Conservation (phyloP, 2,329 filamentous ascomycete genomes). For the Chaetomium strumarium region DNA sequence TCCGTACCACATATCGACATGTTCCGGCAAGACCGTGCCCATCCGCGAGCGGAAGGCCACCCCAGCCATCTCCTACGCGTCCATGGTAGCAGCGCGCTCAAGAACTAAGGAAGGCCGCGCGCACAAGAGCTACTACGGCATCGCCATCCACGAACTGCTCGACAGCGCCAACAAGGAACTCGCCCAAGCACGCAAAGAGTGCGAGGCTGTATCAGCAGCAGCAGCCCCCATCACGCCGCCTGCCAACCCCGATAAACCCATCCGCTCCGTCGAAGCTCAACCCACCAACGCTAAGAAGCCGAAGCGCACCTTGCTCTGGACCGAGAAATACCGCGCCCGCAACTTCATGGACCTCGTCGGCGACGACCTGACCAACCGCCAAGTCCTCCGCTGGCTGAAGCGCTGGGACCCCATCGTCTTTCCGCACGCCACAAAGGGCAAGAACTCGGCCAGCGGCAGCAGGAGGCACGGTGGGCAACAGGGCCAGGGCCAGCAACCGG, state of each 20-base stretch:
- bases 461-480: not conserved
- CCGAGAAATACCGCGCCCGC: slow-evolving; percentile 90
- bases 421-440: slow-evolving; percentile 61
- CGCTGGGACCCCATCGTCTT: slow-evolving; percentile 92
- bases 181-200: slow-evolving; percentile 32
- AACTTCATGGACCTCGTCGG: slow-evolving; percentile 92
- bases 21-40: slow-evolving; percentile 50
- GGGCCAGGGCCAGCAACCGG: slow-evolving; percentile 33
- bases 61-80: slow-evolving; percentile 52
- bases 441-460: slow-evolving; percentile 32
- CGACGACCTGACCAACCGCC: slow-evolving; percentile 86
- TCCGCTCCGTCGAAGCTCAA: slow-evolving; percentile 39
- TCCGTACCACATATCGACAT: slow-evolving; percentile 44
- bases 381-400: slow-evolving; percentile 90
- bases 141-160: slow-evolving; percentile 82
- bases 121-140: slow-evolving; percentile 77
- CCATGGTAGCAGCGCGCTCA: slow-evolving; percentile 62
- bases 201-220: slow-evolving; percentile 18
- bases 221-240: slow-evolving; percentile 21
- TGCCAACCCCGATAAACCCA: slow-evolving; percentile 29
- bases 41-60: slow-evolving; percentile 49
- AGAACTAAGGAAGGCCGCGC: slow-evolving; percentile 61
- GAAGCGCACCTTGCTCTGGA: slow-evolving; percentile 69
- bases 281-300: slow-evolving; percentile 33
- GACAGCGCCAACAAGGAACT: slow-evolving; percentile 61